phyloP scores from a whole-genome alignment of 108 stramenopile genomes.

The Cyclotella cryptica region DNA sequence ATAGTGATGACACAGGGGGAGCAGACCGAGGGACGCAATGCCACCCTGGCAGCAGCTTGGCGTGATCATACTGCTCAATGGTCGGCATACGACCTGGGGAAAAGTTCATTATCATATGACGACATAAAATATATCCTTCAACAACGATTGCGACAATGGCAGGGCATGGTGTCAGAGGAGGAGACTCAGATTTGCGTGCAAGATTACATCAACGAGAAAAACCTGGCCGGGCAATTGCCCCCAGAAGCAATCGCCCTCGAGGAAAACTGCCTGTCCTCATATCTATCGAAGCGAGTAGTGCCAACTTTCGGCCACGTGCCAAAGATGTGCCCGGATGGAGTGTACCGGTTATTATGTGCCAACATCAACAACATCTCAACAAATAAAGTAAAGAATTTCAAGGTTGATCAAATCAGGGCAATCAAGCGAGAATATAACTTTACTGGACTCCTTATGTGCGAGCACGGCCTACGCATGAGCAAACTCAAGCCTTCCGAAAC shows the following conservation, averaged over 20 bases:
- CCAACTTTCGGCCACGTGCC: not conserved
- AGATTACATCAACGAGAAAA: too few species aligned
- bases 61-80: not conserved
- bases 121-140: too few species aligned
- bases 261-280: not conserved
- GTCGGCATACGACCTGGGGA: not conserved
- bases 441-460: not conserved
- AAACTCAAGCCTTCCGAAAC: not conserved
- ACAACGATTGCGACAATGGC: too few species aligned
- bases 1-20: not conserved
- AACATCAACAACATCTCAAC: not conserved
- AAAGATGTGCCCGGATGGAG: not conserved
- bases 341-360: not conserved
- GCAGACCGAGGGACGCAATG: not conserved
- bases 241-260: not conserved
- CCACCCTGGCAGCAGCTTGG: not conserved
- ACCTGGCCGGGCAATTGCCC: not conserved
- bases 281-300: not conserved
- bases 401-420: not conserved
- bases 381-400: not conserved
- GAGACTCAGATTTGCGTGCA: too few species aligned
- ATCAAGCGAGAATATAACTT: not conserved
- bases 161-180: too few species aligned
- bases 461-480: not conserved
- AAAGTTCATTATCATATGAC: too few species aligned